Base-by-base conservation (phyloP, 129 eudicot species). In the Ambrosia trifida region DNA sequence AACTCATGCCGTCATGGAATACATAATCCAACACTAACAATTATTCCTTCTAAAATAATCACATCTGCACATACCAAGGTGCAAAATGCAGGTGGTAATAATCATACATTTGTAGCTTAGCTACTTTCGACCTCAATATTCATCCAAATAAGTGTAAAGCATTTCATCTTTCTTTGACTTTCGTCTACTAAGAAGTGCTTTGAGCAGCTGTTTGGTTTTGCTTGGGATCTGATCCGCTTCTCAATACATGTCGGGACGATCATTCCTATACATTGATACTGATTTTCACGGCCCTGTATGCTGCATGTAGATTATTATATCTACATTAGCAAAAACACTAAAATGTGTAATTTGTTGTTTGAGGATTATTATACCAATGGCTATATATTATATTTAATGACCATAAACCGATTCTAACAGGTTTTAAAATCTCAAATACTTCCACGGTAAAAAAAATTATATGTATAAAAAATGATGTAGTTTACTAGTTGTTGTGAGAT, bases 131-230 rank as follows among this genome's bases (percentile, higher is more conserved):
- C n/a, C n/a, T n/a, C n/a, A n/a, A n/a, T n/a, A n/a, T 83, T 94
- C 98, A 84, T 94, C 98, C 73, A 94, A 79, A 63, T 89, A 94
- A 33, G 89, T 89, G 78, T 89, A 89, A 46, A 94, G 77, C 75
- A 62, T 89, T 8, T 94, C 97, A 17, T 94, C 98, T 80, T 94
- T 94, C 90, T 86, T 94, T 12, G 95, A 81, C 82, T 88, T 87
- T 19, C 93, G 87, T 65, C 95, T 70, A 65, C 89, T 94, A 47
- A 94, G 96, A 87, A 89, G 74, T 1, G 97, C 84, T 86, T 89
- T 94, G 61, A 94, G 96, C 8, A 89, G 87, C 17, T 97, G 93
- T 81, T 94, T 94, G 57, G 96, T 90, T 83, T 89, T 94, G 86
- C 98, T 84, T 43, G 92, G 89, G 56, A 75, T 58, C 40, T 86